Base-by-base conservation (phyloP, 2,329 filamentous ascomycete genomes). In the Alternaria dauci region DNA sequence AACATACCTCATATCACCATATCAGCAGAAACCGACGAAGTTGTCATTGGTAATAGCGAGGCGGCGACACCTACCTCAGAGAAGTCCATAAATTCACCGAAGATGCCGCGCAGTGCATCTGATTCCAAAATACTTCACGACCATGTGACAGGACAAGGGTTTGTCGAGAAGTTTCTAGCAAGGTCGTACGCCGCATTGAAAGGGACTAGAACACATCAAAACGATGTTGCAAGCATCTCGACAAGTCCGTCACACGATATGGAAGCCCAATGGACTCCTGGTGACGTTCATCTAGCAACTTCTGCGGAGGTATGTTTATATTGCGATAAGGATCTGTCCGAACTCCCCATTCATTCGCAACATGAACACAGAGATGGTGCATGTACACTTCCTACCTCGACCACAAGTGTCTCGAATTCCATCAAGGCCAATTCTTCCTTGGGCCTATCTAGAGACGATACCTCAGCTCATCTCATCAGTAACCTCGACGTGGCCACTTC, bases 1-100 rank as follows among this genome's bases (percentile, higher is more conserved):
- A 20, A 44, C 11, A 38, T 55, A 25, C 52, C 52, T 20, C 46
- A 36, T 23, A 50, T 50, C 11, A 50, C 46, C 16, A 30, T 50
- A 20, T 30, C 46, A 50, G 25, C 28, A 8, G 46, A 50, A 28
- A 23, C 23, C 9, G 28, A 25, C n/a, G 42, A 44, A 28, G 16
- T 8, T 8, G 6, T 23, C 26, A 28, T 23, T 8, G 12, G 16
- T 11, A 44, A 26, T 11, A 8, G 23, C 8, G 42, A 44, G 20
- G 42, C 12, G 5, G 18, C 11, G 14, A 26, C 16, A 20, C 25
- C 36, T 4, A 23, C 39, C 8, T 30, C 36, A 2, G 25, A 30
- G 28, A 18, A 8, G 6, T 23, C 16, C 5, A 42, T 26, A 28
- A 18, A 38, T 3, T 5, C 7, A 18, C 23, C 34, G 14, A 41